Evolutionary conservation across 2,329 filamentous ascomycete species (phyloP).

Genomic region (Talaromyces amestolkiae): DNA sequence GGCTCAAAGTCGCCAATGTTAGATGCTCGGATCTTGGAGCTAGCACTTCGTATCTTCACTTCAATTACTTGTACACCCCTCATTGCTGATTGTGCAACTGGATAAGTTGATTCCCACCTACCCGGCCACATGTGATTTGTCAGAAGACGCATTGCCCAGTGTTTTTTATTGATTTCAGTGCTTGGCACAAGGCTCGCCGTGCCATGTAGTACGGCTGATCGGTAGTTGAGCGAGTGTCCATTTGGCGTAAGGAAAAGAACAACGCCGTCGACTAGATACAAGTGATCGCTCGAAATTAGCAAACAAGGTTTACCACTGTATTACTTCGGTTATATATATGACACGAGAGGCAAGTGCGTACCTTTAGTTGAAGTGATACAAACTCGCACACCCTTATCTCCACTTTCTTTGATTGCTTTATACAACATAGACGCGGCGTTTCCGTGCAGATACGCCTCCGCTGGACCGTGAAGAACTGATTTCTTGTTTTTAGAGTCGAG

Average conservation of each 20-base stretch:
- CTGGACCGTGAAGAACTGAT: neutral
- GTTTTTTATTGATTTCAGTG: slow-evolving; percentile 2
- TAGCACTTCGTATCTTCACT: slow-evolving; percentile 13
- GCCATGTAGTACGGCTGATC: slow-evolving; percentile 17
- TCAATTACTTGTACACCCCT: slow-evolving; percentile 18
- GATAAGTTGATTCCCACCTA: slow-evolving; percentile 17
- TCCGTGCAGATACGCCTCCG: slow-evolving; percentile 29
- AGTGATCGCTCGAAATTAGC: neutral
- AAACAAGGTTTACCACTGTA: too few relatives aligned
- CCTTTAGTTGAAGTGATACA: neutral
- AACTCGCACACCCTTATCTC: neutral
- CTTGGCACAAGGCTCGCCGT: slow-evolving; percentile 9
- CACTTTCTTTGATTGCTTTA: neutral
- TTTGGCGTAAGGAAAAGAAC: slow-evolving; percentile 18
- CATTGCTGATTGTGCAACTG: slow-evolving; percentile 10
- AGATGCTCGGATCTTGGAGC: slow-evolving; percentile 16
- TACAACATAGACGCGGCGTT: slow-evolving; percentile 23
- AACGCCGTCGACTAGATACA: slow-evolving; percentile 13
- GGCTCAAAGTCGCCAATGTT: slow-evolving; percentile 17
- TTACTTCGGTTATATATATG: too few relatives aligned
- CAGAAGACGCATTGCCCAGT: slow-evolving; percentile 18
- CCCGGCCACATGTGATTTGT: slow-evolving; percentile 19
- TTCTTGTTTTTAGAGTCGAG: neutral
- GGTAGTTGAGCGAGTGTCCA: slow-evolving; percentile 20
- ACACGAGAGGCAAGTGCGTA: neutral